Evolutionary conservation across 2,329 filamentous ascomycete species (phyloP).

Genomic region (Fusarium austroafricanum): DNA sequence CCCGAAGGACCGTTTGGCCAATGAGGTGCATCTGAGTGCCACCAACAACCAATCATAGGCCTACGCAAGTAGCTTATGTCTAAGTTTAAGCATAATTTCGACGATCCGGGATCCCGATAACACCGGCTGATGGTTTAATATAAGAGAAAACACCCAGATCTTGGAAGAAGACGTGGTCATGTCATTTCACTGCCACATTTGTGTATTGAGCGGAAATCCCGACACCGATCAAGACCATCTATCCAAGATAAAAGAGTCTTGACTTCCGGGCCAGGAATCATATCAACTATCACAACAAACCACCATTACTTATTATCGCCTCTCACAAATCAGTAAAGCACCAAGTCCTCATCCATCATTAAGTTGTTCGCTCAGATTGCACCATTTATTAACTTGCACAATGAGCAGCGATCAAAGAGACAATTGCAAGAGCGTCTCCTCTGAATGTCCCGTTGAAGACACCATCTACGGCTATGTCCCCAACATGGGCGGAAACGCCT

Average conservation of each 20-base stretch:
- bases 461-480: background rate
- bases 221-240: rapidly evolving
- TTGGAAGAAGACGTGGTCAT: background rate
- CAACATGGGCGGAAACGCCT: background rate
- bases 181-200: background rate
- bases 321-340: no score
- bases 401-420: background rate
- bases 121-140: background rate
- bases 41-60: background rate
- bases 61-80: background rate
- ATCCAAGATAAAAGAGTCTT: background rate
- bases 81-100: background rate
- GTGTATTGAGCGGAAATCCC: background rate
- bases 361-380: no score
- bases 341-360: rapidly evolving
- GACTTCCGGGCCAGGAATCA: no score
- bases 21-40: background rate
- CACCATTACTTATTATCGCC: background rate
- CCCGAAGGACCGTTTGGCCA: background rate
- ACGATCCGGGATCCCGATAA: background rate
- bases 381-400: rapidly evolving
- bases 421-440: background rate
- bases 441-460: background rate
- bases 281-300: background rate
- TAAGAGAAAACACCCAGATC: background rate